A percentile compares a stretch with the other conserved stretches of the same genome.
phyloP scores from a whole-genome alignment of 2,329 filamentous ascomycete species.

The Aspergillus chevalieri region DNA sequence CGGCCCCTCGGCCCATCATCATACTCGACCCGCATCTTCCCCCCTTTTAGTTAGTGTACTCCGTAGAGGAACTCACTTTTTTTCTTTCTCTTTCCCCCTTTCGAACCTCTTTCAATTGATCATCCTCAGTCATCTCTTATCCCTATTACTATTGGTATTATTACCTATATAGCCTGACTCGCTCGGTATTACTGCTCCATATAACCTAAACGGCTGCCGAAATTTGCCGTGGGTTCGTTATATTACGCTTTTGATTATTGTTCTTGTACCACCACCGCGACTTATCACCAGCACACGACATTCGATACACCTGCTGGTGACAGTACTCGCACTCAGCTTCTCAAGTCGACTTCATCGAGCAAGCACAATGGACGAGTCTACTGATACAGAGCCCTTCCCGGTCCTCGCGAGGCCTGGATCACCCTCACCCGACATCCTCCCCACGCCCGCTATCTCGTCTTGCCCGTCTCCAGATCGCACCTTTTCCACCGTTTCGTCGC shows the following conservation, averaged over 20 bases:
- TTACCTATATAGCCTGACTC: constrained; percentile 6
- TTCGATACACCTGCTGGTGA: background rate
- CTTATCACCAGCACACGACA: background rate
- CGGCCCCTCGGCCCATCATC: constrained; percentile 1
- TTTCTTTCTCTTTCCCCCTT: constrained; percentile 10
- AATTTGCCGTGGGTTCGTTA: too few species aligned
- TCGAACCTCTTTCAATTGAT: constrained; percentile 17
- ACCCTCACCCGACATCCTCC: constrained; percentile 36
- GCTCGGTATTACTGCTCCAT: constrained; percentile 5
- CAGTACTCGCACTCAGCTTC: too few species aligned
- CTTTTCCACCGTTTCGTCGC: constrained; percentile 41
- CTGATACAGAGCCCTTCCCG: constrained; percentile 14
- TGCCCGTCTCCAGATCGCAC: constrained; percentile 40
- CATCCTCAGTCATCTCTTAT: constrained; percentile 4
- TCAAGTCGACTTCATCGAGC: too few species aligned
- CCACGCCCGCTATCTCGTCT: constrained; percentile 40
- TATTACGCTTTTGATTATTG: background rate
- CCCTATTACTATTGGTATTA: background rate
- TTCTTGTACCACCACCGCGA: background rate
- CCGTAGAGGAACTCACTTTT: constrained; percentile 8
- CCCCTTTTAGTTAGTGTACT: constrained; percentile 15
- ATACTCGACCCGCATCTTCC: constrained; percentile 16
- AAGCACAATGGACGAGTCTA: constrained; percentile 22
- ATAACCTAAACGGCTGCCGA: constrained; percentile 1
- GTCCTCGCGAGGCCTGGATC: constrained; percentile 28